Evolutionary conservation across 2,329 filamentous ascomycete genomes (phyloP).

Genomic region (Tolypocladium pustulatum): DNA sequence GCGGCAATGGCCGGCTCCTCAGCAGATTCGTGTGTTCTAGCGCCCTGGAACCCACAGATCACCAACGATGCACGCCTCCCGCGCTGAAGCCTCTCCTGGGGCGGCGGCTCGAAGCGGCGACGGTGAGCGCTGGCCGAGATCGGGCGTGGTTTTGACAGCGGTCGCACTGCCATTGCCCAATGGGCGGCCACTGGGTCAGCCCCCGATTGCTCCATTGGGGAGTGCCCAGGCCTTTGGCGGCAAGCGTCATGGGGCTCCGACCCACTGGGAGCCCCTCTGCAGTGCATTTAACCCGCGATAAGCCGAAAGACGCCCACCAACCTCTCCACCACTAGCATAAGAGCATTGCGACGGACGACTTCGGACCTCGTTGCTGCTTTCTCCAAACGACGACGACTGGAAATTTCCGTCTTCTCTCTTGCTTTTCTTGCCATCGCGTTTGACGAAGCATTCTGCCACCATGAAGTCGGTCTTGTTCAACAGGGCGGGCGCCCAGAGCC

Average conservation of each 20-base stretch:
- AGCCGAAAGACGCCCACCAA: background rate
- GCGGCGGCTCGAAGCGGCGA: background rate
- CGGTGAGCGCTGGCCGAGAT: background rate
- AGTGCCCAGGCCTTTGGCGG: background rate
- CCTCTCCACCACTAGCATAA: background rate
- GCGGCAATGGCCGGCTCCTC: background rate
- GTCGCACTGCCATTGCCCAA: constrained; percentile 1
- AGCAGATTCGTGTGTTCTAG: background rate
- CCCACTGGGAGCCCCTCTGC: background rate
- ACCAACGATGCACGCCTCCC: background rate
- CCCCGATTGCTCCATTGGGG: background rate
- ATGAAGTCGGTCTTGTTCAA: constrained; percentile 25
- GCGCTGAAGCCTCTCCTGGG: background rate
- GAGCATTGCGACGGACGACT: background rate
- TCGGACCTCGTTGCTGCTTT: background rate
- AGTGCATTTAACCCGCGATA: constrained; percentile 3
- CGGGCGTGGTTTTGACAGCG: background rate
- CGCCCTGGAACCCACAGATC: background rate
- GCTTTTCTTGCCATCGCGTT: background rate
- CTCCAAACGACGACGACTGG: background rate
- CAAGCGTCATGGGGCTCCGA: background rate
- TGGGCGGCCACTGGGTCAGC: background rate
- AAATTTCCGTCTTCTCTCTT: background rate
- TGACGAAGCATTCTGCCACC: background rate
- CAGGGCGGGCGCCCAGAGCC: constrained; percentile 19